A percentile compares a stretch with the other conserved stretches of the same genome.
These are phyloP conservation scores for Helotiales sp. DNA, from an alignment of 2,329 filamentous ascomycete species.

Conservation along the genomic window DNA sequence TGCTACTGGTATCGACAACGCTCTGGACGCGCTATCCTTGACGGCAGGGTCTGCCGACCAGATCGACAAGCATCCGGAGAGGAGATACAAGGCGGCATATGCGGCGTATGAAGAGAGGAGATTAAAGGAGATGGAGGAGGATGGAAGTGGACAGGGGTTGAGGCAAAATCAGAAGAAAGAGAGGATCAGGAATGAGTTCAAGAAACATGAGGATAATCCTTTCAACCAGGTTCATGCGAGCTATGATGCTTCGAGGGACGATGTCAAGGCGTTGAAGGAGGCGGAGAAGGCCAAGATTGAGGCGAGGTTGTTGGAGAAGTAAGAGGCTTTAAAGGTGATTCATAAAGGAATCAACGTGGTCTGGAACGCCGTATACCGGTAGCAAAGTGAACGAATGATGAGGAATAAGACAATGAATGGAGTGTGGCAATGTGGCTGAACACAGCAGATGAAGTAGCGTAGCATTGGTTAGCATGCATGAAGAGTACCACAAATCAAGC, in stretches of 20 bases:
- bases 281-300: conserved; percentile 75
- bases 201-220: conserved; percentile 91
- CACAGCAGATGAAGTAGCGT: not conserved
- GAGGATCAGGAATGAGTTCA: conserved; percentile 86
- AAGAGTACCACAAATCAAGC: too few relatives aligned
- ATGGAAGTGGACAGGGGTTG: conserved; percentile 71
- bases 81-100: conserved; percentile 83
- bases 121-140: conserved; percentile 80
- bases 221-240: conserved; percentile 80
- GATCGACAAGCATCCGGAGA: conserved; percentile 86
- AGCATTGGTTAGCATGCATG: not conserved
- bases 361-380: not conserved
- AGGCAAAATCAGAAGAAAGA: conserved; percentile 83
- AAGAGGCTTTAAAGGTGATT: not conserved
- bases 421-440: not conserved
- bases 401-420: not conserved
- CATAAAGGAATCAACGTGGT: not conserved
- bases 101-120: conserved; percentile 79
- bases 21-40: conserved; percentile 80
- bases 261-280: conserved; percentile 65
- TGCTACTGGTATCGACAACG: conserved; percentile 89
- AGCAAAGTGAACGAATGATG: not conserved
- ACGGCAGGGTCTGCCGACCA: conserved; percentile 59
- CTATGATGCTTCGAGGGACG: conserved; percentile 79
- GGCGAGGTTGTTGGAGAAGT: conserved; percentile 54